A percentile compares a stretch with the other conserved stretches of the same genome.
Evolutionary conservation across 2,329 filamentous ascomycete species (phyloP).

Genomic region (Myrmaecium sp.): DNA sequence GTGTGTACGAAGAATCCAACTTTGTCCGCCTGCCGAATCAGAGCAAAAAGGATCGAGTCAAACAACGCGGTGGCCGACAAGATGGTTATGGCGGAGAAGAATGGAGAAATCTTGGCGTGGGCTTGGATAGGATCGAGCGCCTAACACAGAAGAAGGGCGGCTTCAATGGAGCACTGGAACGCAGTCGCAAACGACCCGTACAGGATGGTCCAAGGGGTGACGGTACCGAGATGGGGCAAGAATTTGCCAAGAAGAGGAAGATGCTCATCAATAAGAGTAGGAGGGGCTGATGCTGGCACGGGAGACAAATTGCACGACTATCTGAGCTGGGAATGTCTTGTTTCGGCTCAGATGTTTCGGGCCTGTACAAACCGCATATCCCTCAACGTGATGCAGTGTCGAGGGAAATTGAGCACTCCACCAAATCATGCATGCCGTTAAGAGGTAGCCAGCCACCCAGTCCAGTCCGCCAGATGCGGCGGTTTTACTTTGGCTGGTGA

Average conservation of each 20-base stretch:
- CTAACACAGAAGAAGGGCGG: conserved; percentile 55
- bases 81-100: conserved; percentile 79
- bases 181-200: conserved; percentile 63
- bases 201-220: conserved; percentile 58
- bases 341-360: too few relatives aligned
- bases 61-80: conserved; percentile 34
- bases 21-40: conserved; percentile 73
- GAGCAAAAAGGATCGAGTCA: conserved; percentile 70
- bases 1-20: conserved; percentile 82
- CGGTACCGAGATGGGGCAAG: conserved; percentile 52
- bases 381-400: too few relatives aligned
- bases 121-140: conserved; percentile 70
- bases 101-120: conserved; percentile 71
- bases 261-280: too few relatives aligned
- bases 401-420: too few relatives aligned
- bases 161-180: conserved; percentile 45
- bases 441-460: too few relatives aligned
- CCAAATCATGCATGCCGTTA: too few relatives aligned
- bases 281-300: too few relatives aligned
- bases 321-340: too few relatives aligned
- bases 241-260: conserved; percentile 55
- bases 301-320: too few relatives aligned
- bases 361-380: too few relatives aligned
- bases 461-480: too few relatives aligned
- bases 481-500: too few relatives aligned